Evolutionary conservation across 176 grass and related monocot species (phyloP).

Genomic region (Rhipidocladum racemiflorum): DNA sequence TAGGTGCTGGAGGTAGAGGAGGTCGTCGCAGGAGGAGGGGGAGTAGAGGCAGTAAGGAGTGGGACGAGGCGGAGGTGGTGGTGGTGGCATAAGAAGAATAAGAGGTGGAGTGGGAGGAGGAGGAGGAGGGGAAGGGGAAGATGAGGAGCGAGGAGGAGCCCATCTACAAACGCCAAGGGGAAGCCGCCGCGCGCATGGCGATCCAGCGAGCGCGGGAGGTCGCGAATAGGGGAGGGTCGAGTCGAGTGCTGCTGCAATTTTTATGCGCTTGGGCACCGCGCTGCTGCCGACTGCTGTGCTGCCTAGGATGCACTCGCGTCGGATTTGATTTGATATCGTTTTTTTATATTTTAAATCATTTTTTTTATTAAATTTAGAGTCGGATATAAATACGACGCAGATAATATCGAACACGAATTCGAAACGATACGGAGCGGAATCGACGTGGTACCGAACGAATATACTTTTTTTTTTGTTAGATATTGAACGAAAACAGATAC

Average conservation of each 20-base stretch:
- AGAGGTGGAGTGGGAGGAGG: background rate
- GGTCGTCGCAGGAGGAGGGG: background rate
- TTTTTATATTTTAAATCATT: too few species aligned
- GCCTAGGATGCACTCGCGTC: too few species aligned
- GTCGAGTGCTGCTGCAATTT: background rate
- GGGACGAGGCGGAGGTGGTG: background rate
- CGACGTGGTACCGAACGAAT: too few species aligned
- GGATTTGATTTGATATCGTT: too few species aligned
- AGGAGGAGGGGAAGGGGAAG: conserved; percentile 46
- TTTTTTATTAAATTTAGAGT: too few species aligned
- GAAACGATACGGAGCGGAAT: too few species aligned
- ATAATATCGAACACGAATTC: too few species aligned
- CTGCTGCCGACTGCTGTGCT: too few species aligned
- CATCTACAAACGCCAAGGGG: conserved; percentile 63
- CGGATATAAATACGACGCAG: too few species aligned
- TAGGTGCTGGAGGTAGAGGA: conserved; percentile 36
- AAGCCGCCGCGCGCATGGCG: conserved; percentile 52
- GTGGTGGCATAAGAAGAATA: conserved; percentile 15
- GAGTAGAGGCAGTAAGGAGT: conserved; percentile 27
- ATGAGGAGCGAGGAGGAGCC: conserved; percentile 56
- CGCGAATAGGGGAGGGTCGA: too few species aligned
- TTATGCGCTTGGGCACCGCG: background rate
- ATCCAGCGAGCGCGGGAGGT: background rate
- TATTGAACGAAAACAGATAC: too few species aligned
- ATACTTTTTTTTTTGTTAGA: too few species aligned